These are phyloP conservation scores for Helenozyma baotianmanensis DNA, from an alignment of 805 yeast genomes.

Conservation along the genomic window DNA sequence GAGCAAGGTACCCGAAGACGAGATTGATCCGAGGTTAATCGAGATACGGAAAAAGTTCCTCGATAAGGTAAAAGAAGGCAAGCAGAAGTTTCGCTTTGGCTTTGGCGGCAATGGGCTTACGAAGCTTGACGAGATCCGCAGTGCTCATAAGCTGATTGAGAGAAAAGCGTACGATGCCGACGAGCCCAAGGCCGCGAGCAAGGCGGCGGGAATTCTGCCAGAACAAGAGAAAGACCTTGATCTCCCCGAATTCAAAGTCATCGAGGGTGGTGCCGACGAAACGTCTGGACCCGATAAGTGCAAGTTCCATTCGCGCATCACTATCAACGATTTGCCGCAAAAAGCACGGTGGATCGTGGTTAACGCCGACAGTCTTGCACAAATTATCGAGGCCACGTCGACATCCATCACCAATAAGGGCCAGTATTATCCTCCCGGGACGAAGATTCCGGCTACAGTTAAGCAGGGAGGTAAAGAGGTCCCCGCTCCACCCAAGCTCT, in stretches of 20 bases:
- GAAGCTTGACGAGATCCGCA: slow-evolving; percentile 61
- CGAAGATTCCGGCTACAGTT: slow-evolving; percentile 47
- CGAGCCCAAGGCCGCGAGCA: slow-evolving; percentile 1
- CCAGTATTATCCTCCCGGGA: slow-evolving; percentile 47
- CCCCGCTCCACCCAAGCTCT: slow-evolving; percentile 66
- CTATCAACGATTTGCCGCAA: slow-evolving; percentile 83
- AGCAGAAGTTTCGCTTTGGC: slow-evolving; percentile 63
- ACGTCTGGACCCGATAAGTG: slow-evolving; percentile 53
- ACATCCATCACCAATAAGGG: slow-evolving; percentile 84
- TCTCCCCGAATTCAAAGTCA: slow-evolving; percentile 43
- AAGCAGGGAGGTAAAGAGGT: slow-evolving; percentile 42
- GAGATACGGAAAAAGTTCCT: slow-evolving; percentile 53
- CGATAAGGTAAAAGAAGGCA: slow-evolving; percentile 61
- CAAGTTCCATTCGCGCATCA: slow-evolving; percentile 60
- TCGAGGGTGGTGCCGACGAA: slow-evolving; percentile 50
- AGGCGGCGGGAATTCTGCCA: neutral
- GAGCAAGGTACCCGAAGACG: slow-evolving; percentile 40
- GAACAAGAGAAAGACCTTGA: slow-evolving; percentile 11
- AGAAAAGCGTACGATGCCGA: slow-evolving; percentile 42
- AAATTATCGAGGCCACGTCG: slow-evolving; percentile 65
- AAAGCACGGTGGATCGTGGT: slow-evolving; percentile 74
- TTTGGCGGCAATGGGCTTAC: slow-evolving; percentile 93
- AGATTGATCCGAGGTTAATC: slow-evolving; percentile 48
- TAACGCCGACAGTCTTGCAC: slow-evolving; percentile 56
- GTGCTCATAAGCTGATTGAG: slow-evolving; percentile 46